Base-by-base conservation (phyloP, 257 asterid species). In the Galeopsis tetrahit region DNA sequence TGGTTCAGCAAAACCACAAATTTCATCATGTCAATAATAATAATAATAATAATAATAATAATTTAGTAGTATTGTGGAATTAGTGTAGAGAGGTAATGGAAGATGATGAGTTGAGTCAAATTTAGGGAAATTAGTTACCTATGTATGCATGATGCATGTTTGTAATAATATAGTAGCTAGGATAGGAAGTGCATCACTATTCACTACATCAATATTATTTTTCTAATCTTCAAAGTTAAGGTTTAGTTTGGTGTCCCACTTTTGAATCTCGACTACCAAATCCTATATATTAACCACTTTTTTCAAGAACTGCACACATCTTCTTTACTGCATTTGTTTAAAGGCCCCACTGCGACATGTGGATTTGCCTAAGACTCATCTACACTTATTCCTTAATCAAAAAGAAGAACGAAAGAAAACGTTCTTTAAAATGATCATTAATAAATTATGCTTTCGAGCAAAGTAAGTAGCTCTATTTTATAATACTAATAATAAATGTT, bases 191-290 rank as follows among this genome's bases (percentile, higher is more conserved):
- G 66, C 44, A 77, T 65, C 77, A 77, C 28, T 21, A 21, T 21
- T 21, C 28, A 21, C 28, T 21, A 21, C 60, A 53, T 67, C 71
- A 35, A 52, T 21, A 21, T 21, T 21, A 0, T 21, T 55, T 67
- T 62, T 72, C 70, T 72, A 72, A 60, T 78, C 66, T 66, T 49
- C 61, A 42, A 51, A 55, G 59, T 40, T 11, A 62, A 15, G 72
- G 39, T 69, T 73, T 75, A 70, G 82, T 36, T 80, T 81, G 85
- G 77, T 77, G 85, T 64, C 82, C 85, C 75, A 81, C 85, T 74
- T 69, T 75, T 77, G 82, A 77, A 73, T 57, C 66, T 57, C 32
- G 21, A 58, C n/a, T 52, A 69, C 82, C 85, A 77, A 81, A 77
- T 70, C 80, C 75, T 57, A 32, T 63, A 73, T 10, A 10, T 49